These are phyloP conservation scores for Plasmodium knowlesi DNA, from an alignment of 169 alveolate species.

Conservation along the genomic window DNA sequence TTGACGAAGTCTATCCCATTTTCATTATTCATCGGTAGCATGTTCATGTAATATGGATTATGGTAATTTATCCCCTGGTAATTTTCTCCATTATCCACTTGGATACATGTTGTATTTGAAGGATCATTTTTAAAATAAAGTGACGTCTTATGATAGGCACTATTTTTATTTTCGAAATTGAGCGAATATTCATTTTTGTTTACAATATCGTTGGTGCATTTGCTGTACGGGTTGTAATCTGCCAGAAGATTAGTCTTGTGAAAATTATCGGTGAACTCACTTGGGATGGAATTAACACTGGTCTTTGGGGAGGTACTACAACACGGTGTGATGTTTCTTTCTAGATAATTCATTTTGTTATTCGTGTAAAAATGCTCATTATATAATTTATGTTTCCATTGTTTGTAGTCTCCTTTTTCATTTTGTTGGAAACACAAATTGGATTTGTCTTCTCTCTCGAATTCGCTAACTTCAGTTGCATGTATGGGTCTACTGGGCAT, in stretches of 20 bases:
- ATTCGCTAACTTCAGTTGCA: background rate
- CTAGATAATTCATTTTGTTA: background rate
- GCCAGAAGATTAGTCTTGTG: background rate
- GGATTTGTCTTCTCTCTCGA: background rate
- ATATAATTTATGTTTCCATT: background rate
- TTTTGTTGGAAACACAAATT: background rate
- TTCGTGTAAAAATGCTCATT: constrained; percentile 1
- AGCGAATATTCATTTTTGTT: background rate
- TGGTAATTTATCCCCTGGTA: background rate
- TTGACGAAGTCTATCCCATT: background rate
- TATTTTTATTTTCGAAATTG: background rate
- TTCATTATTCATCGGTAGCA: background rate
- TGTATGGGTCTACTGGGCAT: background rate
- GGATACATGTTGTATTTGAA: background rate
- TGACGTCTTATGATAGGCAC: background rate
- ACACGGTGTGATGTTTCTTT: background rate
- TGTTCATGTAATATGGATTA: background rate
- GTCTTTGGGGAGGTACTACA: background rate
- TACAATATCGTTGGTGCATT: background rate
- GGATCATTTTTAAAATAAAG: background rate
- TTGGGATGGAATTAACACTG: background rate
- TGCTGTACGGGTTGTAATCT: background rate
- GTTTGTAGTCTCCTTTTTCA: constrained; percentile 1
- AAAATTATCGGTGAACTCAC: background rate
- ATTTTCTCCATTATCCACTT: background rate